phyloP scores from a whole-genome alignment of 2,329 filamentous ascomycete genomes.

The Colletotrichum musicola region DNA sequence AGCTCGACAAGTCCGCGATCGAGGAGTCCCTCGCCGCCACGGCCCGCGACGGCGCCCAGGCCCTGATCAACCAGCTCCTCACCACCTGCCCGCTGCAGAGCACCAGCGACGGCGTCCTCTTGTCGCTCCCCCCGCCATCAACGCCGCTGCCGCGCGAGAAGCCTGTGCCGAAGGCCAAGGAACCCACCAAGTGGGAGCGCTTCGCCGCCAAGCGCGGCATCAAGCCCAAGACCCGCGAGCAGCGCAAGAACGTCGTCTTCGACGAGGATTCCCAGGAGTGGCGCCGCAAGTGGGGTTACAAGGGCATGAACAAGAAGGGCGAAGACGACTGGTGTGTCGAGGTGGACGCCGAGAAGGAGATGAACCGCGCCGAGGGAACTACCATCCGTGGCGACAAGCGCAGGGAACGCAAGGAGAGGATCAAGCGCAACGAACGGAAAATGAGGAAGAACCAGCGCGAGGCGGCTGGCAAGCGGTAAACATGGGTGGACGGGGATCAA shows the following conservation, averaged over 20 bases:
- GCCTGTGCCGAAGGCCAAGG: constrained; percentile 83
- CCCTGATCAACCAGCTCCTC: constrained; percentile 93
- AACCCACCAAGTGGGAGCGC: constrained; percentile 93
- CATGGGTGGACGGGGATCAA: background rate
- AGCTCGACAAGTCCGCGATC: constrained; percentile 63
- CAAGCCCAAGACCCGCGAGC: constrained; percentile 85
- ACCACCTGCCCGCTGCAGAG: constrained; percentile 85
- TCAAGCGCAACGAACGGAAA: constrained; percentile 78
- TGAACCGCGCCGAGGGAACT: constrained; percentile 71
- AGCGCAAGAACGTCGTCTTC: constrained; percentile 80
- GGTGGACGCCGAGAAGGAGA: constrained; percentile 83
- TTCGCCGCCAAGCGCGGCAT: constrained; percentile 99
- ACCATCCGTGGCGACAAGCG: constrained; percentile 72
- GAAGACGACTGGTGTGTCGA: constrained; percentile 93
- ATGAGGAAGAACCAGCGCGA: constrained; percentile 75
- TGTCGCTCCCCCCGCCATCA: constrained; percentile 78
- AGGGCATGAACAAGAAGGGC: constrained; percentile 87
- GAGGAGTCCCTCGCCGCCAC: constrained; percentile 78
- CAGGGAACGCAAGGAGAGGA: constrained; percentile 74
- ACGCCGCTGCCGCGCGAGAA: constrained; percentile 91
- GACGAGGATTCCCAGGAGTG: constrained; percentile 89
- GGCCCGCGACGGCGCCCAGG: constrained; percentile 91
- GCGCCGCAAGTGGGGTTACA: constrained; percentile 95
- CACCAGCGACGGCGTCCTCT: constrained; percentile 77
- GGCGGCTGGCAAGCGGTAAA: constrained; percentile 42